Conservation (phyloP, 352 stramenopile genomes). For the Phytopythium helicoides region DNA sequence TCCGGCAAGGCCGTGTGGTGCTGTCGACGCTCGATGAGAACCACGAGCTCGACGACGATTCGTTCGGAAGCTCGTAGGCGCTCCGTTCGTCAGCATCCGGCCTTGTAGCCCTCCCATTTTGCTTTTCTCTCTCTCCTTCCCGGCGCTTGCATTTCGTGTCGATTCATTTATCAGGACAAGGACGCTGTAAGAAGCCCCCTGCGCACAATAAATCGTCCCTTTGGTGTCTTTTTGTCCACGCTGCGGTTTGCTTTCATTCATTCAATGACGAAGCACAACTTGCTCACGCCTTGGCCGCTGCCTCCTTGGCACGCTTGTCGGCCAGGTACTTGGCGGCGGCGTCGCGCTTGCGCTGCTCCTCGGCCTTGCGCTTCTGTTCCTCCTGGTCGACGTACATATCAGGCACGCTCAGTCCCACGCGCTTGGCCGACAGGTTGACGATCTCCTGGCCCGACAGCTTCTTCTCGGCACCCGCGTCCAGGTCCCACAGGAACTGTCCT, state of each 20-base stretch:
- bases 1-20: conserved; percentile 60
- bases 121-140: conserved; percentile 12
- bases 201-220: conserved; percentile 24
- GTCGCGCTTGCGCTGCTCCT: conserved; percentile 42
- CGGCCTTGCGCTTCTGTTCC: conserved; percentile 8
- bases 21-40: conserved; percentile 57
- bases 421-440: conserved; percentile 69
- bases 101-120: conserved; percentile 20
- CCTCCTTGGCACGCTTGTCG: conserved; percentile 46
- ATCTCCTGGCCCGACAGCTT: conserved; percentile 70
- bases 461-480: conserved; percentile 70
- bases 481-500: conserved; percentile 63
- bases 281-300: conserved; percentile 3
- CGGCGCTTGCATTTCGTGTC: conserved; percentile 16
- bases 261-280: too few species aligned
- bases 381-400: conserved; percentile 58
- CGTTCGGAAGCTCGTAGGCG: conserved; percentile 41
- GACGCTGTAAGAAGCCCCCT: conserved; percentile 9
- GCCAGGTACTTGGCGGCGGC: conserved; percentile 56
- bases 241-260: too few species aligned
- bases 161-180: conserved; percentile 9
- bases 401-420: conserved; percentile 72
- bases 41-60: conserved; percentile 43
- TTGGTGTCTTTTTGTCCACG: conserved; percentile 10
- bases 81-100: conserved; percentile 8